Percentiles rank a stretch among this genome's conserved stretches.
These are phyloP conservation scores for Claviceps purpurea DNA, from an alignment of 2,329 filamentous ascomycete species.

Conservation along the genomic window DNA sequence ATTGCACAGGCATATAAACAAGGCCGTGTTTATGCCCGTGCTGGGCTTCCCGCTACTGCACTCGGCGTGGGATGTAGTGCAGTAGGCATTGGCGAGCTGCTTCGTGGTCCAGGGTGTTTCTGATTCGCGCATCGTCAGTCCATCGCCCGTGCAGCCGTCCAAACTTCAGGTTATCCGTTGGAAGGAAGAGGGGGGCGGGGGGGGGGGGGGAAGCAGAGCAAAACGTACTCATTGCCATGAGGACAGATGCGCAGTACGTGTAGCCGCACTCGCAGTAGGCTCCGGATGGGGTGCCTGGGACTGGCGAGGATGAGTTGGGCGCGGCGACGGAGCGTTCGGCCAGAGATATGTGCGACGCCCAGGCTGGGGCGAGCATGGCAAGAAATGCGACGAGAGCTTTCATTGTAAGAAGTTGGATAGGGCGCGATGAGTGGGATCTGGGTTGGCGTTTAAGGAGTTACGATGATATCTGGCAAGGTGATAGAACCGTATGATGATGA, in stretches of 20 bases:
- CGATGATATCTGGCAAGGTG: neutral
- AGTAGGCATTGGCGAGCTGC: conserved; percentile 22
- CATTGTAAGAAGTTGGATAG: conserved; percentile 10
- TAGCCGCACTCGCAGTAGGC: conserved; percentile 28
- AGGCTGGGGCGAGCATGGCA: conserved; percentile 10
- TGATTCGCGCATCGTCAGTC: conserved; percentile 5
- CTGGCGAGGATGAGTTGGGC: conserved; percentile 2
- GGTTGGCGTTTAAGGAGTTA: neutral
- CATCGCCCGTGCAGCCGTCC: too few species aligned
- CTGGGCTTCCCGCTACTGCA: conserved; percentile 19
- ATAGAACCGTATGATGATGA: neutral
- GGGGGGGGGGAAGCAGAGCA: neutral
- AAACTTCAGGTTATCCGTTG: neutral
- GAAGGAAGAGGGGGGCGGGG: neutral
- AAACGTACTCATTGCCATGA: conserved; percentile 22
- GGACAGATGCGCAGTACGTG: conserved; percentile 27
- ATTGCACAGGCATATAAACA: conserved; percentile 27
- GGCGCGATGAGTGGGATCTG: neutral
- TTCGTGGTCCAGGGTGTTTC: conserved; percentile 21
- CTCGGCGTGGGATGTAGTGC: conserved; percentile 21
- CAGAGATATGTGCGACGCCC: conserved; percentile 9
- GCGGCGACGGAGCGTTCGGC: neutral
- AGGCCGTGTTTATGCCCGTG: conserved; percentile 18
- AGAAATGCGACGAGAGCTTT: conserved; percentile 10
- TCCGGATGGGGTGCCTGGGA: conserved; percentile 13